Evolutionary conservation across 495 filamentous ascomycete species (phyloP), one percentile per base, ranked within the genome.

Genomic region (Cryomyces minteri): DNA sequence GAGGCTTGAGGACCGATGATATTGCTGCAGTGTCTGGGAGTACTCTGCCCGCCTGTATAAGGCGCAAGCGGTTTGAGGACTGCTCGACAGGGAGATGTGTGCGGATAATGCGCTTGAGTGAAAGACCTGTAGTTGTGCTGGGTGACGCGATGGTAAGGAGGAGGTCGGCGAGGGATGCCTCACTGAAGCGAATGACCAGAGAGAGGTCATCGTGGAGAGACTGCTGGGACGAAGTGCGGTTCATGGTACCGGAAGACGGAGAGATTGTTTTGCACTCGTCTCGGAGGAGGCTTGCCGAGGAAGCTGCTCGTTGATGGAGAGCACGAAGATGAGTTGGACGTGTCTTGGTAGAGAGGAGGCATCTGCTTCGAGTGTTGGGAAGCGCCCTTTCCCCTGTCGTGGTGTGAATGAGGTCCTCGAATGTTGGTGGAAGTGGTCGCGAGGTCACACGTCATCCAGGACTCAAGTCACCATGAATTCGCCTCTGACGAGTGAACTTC

Each of bases 21-120:
- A 94, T 67, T 4, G 77, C 64, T n/a, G 69, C 63, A 41, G 67
- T 61, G 55, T 92, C 84, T 54, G 76, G 71, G 36, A 95, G 74
- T 54, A 88, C 79, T 50, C 83, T 84, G 48, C 88, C 90, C 45
- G 76, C 66, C 63, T 94, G 77, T 59, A 95, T 94, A 46, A 96
- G 77, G 44, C 88, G 82, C 10, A 95, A 73, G 11, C 80, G 76
- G 48, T 73, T 76, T 5, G 69, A 64, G 46, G 71, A 71, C 43
- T 81, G 72, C 40, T 68, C 55, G 8, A 64, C 48, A 5, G 80
- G 73, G 14, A 94, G 79, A 9, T 77, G 70, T 8, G 69, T 56
- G 44, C 90, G 84, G 62, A 98, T 85, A 12, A 80, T 68, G 51
- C 78, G 80, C 57, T 88, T 93, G 32, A 94, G 72, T 0, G 79